Evolutionary conservation across 768 basidiomycete genomes (phyloP).

Genomic region (Candolleomyces efflorescens): DNA sequence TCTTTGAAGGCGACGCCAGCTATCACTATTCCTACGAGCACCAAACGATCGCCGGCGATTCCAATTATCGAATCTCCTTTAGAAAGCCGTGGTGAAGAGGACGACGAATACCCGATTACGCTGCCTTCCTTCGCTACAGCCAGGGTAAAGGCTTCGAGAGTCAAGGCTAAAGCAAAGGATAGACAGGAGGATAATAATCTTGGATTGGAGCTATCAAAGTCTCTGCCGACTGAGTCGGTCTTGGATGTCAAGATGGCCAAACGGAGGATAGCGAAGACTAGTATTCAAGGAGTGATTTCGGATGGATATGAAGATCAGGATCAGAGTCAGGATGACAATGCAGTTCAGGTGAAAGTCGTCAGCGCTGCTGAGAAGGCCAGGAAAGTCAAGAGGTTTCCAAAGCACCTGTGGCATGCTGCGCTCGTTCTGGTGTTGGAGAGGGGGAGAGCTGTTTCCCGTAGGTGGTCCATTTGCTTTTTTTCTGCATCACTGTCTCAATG

Average conservation of each 20-base stretch:
- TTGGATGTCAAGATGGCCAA: conserved; percentile 12
- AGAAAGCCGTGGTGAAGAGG: background rate
- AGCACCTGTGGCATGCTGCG: conserved; percentile 71
- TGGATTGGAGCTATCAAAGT: conserved; percentile 13
- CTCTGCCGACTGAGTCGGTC: conserved; percentile 20
- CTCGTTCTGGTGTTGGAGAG: conserved; percentile 78
- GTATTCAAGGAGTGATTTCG: background rate
- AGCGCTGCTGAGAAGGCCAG: conserved; percentile 10
- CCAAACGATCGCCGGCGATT: conserved; percentile 3
- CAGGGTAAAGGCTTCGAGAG: background rate
- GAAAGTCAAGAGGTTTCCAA: conserved; percentile 17
- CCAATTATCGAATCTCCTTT: conserved; percentile 7
- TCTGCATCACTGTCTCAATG: background rate
- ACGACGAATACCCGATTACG: conserved; percentile 22
- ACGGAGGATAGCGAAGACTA: background rate
- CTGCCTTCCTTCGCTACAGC: conserved; percentile 39
- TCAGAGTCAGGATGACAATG: conserved; percentile 7
- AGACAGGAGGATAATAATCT: background rate
- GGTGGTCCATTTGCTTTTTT: conserved; percentile 11
- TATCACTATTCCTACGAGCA: conserved; percentile 2
- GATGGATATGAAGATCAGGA: conserved; percentile 13
- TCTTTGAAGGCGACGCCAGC: conserved; percentile 2
- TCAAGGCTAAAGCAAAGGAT: background rate
- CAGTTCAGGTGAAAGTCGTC: background rate
- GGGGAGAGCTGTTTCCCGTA: conserved; percentile 67